Base-by-base conservation (phyloP, 2,329 filamentous ascomycete genomes). In the Colletotrichum sp. region DNA sequence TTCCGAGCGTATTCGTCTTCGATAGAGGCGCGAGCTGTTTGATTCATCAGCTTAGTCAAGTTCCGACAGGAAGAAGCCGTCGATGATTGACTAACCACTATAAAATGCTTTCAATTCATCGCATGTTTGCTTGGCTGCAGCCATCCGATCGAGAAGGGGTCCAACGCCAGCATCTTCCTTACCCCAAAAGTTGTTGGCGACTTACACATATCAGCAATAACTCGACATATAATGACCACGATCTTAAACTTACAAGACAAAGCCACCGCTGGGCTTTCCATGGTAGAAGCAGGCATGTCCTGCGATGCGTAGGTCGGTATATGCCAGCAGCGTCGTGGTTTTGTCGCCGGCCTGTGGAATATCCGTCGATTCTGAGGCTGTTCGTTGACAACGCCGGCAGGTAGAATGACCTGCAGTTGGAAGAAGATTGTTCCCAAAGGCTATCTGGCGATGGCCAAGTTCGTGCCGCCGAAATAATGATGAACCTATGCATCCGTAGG, bases 151-250 rank as follows among this genome's bases (percentile, higher is more conserved):
- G 34, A 99, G 90, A 82, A 99, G 91, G 74, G 97, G 97, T 61
- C 90, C 90, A 82, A 99, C 96, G 83, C 97, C 97, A 67, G 96
- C 97, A 89, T 99, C 97, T 84, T 98, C 96, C 89, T 98, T 98
- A 78, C 97, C 97, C 97, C 97, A 99, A 86, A 99, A 99, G 85
- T 99, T 99, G 88, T 99, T 99, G 81, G 97, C 96, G 88, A 99
- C 96, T 96, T 79, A 72, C 22, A 7, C 15, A n/a, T n/a, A 27
- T 74, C 13, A 72, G 74, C 15, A 56, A n/a, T 36, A 8, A 12
- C 8, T 22, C 9, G 25, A 13, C 39, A 28, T 16, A 25, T 22
- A 2, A 15, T 10, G 8, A 48, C 12, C 9, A 27, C 28, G n/a
- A 56, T 18, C 9, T 15, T 10, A 12, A 32, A 34, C 88, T 81